Evolutionary conservation across 805 yeast species (phyloP).

Genomic region (Wickerhamomyces chambardii): DNA sequence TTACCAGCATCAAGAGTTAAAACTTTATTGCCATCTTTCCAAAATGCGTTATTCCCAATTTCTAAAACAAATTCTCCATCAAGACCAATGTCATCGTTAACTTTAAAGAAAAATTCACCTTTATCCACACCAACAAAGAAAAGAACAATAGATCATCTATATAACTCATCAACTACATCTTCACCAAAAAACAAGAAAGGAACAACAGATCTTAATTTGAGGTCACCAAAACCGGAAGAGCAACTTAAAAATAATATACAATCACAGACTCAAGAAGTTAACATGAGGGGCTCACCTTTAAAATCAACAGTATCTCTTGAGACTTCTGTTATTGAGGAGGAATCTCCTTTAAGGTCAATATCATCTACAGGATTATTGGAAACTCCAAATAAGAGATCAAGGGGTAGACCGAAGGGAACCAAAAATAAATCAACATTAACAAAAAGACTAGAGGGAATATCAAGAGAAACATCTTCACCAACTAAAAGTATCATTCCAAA

Average conservation of each 20-base stretch:
- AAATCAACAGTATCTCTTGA: background rate
- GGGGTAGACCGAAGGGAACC: slow-evolving; percentile 14
- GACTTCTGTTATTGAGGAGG: background rate
- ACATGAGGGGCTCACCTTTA: too few relatives aligned
- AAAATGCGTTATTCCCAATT: slow-evolving; percentile 22
- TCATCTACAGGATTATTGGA: background rate
- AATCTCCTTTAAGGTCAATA: slow-evolving; percentile 2
- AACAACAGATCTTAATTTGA: too few relatives aligned
- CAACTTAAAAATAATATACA: too few relatives aligned
- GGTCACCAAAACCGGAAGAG: too few relatives aligned
- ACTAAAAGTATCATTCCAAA: too few relatives aligned
- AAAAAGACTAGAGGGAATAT: slow-evolving; percentile 22
- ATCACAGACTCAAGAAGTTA: too few relatives aligned
- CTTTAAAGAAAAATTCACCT: slow-evolving; percentile 9
- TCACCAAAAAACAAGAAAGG: too few relatives aligned
- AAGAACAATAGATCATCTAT: background rate
- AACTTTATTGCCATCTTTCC: slow-evolving; percentile 35
- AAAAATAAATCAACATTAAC: slow-evolving; percentile 12
- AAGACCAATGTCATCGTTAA: slow-evolving; percentile 8
- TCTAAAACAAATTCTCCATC: slow-evolving; percentile 11
- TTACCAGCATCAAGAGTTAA: slow-evolving; percentile 35
- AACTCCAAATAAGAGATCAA: slow-evolving; percentile 6
- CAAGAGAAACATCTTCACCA: too few relatives aligned
- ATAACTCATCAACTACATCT: slow-evolving; percentile 1
- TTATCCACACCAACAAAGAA: slow-evolving; percentile 10